phyloP scores from a whole-genome alignment of 1,139 yeast genomes.

The Lodderomyces beijingensis region DNA sequence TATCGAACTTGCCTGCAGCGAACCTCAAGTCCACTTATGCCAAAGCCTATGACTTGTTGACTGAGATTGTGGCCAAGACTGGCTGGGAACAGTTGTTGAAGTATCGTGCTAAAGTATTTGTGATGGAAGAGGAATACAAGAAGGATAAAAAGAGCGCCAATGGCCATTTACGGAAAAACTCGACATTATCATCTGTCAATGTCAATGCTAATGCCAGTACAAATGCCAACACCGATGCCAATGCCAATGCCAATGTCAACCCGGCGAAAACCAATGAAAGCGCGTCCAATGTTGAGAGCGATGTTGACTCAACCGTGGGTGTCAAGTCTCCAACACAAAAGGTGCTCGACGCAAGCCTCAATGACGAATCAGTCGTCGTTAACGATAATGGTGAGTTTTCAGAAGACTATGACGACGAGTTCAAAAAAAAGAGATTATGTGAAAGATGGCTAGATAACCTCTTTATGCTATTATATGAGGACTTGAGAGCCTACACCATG shows the following conservation, averaged over 20 bases:
- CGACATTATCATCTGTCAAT: slow-evolving; percentile 15
- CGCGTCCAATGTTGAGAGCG: slow-evolving; percentile 11
- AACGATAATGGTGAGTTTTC: slow-evolving; percentile 5
- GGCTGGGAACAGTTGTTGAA: slow-evolving; percentile 91
- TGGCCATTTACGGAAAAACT: slow-evolving; percentile 15
- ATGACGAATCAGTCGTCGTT: slow-evolving; percentile 1
- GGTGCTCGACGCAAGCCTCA: slow-evolving; percentile 1
- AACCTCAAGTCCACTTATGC: slow-evolving; percentile 75
- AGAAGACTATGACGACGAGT: slow-evolving; percentile 32
- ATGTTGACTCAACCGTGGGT: slow-evolving; percentile 34
- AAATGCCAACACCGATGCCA: slow-evolving; percentile 1
- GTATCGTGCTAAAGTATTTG: slow-evolving; percentile 79
- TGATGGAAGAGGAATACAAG: slow-evolving; percentile 90
- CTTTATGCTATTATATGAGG: slow-evolving; percentile 84
- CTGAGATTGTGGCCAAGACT: slow-evolving; percentile 62
- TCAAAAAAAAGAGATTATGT: slow-evolving; percentile 76
- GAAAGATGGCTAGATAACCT: slow-evolving; percentile 93
- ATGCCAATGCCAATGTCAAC: slow-evolving; percentile 2
- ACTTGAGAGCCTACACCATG: slow-evolving; percentile 75
- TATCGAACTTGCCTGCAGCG: slow-evolving; percentile 71
- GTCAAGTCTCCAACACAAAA: slow-evolving; percentile 35
- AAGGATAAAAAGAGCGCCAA: slow-evolving; percentile 31
- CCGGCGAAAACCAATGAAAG: too few relatives aligned
- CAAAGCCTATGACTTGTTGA: slow-evolving; percentile 73
- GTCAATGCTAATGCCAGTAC: slow-evolving; percentile 7